Conservation (phyloP, 2,329 filamentous ascomycete genomes). For the Paradendryphiella salina region DNA sequence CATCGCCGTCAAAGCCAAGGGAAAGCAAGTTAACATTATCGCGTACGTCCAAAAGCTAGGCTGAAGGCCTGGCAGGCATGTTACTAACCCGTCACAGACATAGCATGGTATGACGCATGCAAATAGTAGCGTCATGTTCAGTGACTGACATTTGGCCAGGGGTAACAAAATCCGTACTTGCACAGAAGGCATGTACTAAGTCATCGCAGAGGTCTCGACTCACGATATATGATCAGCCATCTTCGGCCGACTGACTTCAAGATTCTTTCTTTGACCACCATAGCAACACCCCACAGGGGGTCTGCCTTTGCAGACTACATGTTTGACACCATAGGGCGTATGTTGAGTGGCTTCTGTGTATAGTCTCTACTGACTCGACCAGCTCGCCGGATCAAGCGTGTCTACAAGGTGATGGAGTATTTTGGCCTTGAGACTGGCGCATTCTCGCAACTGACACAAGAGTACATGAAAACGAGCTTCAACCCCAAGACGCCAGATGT, state of each 20-base stretch:
- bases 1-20: constrained; percentile 58
- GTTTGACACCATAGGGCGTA: constrained; percentile 61
- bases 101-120: constrained; percentile 50
- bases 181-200: constrained; percentile 19
- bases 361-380: constrained; percentile 16
- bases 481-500: constrained; percentile 62
- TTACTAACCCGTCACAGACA: constrained; percentile 52
- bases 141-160: constrained; percentile 38
- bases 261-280: constrained; percentile 69
- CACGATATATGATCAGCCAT: constrained; percentile 65
- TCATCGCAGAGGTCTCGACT: constrained; percentile 60
- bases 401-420: constrained; percentile 60
- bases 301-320: constrained; percentile 66
- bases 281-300: constrained; percentile 64
- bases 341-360: constrained; percentile 30
- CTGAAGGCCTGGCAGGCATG: neutral
- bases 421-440: constrained; percentile 62
- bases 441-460: constrained; percentile 63
- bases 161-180: constrained; percentile 33
- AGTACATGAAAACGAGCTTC: constrained; percentile 62
- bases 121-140: neutral
- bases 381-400: constrained; percentile 55
- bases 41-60: constrained; percentile 52
- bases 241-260: constrained; percentile 68
- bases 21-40: constrained; percentile 66